These are phyloP conservation scores for Abrus precatorius DNA, from an alignment of 306 rosid genomes.

Conservation along the genomic window DNA sequence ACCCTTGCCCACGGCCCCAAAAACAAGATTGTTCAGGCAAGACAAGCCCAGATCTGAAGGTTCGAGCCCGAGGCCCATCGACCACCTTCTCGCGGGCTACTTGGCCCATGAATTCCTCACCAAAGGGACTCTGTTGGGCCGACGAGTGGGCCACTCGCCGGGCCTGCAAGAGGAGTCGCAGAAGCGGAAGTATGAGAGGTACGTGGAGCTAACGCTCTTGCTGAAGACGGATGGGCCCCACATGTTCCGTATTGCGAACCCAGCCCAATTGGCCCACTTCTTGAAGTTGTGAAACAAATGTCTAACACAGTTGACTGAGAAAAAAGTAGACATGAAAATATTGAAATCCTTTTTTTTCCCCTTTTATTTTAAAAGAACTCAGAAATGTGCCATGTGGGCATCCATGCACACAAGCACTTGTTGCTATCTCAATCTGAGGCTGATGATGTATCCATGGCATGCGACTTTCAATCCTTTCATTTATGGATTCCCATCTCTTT, in stretches of 20 bases:
- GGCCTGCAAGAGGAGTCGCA: constrained; percentile 25
- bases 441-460: not conserved
- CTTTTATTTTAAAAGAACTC: not conserved
- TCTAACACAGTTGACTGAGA: no score
- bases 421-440: not conserved
- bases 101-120: constrained; percentile 78
- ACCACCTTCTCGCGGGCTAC: constrained; percentile 65
- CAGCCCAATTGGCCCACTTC: constrained; percentile 70
- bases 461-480: not conserved
- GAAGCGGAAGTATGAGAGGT: constrained; percentile 47
- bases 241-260: constrained; percentile 65
- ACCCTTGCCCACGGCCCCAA: not conserved
- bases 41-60: constrained; percentile 17
- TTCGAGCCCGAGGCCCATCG: not conserved
- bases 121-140: constrained; percentile 71
- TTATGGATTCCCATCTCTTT: not conserved
- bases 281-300: not conserved
- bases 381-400: not conserved
- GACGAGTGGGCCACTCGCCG: constrained; percentile 47
- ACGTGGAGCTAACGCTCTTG: constrained; percentile 65
- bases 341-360: not conserved
- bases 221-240: constrained; percentile 63
- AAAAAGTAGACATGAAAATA: not conserved
- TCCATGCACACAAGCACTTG: not conserved
- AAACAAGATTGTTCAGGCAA: constrained; percentile 36